phyloP scores from a whole-genome alignment of 2,329 filamentous ascomycete species.

The Alternaria brassicae region DNA sequence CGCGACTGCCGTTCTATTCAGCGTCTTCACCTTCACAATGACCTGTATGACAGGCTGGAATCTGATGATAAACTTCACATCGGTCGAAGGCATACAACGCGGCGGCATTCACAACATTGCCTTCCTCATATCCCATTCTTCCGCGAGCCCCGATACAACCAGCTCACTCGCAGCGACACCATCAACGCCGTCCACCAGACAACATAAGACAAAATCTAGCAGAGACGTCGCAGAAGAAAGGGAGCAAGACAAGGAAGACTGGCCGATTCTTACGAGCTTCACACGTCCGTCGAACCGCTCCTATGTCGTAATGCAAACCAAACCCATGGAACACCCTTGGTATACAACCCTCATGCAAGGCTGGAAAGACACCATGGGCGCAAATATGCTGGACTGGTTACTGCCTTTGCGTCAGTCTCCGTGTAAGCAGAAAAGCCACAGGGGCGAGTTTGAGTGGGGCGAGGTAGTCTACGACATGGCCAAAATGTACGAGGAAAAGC shows the following conservation, averaged over 20 bases:
- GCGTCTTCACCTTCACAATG: constrained; percentile 83
- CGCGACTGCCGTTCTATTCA: constrained; percentile 73
- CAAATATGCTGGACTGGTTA: constrained; percentile 75
- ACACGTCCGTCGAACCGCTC: constrained; percentile 16
- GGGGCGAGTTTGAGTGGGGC: constrained; percentile 73
- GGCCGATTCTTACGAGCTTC: constrained; percentile 14
- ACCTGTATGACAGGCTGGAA: constrained; percentile 73
- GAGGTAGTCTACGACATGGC: constrained; percentile 59
- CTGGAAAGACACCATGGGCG: constrained; percentile 81
- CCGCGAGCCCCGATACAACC: constrained; percentile 11
- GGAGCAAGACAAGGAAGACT: constrained; percentile 21
- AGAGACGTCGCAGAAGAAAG: not conserved
- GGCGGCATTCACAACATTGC: constrained; percentile 73
- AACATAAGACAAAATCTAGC: constrained; percentile 13
- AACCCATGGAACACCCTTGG: constrained; percentile 83
- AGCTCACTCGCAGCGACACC: constrained; percentile 19
- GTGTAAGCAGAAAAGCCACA: constrained; percentile 70
- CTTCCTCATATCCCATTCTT: constrained; percentile 58
- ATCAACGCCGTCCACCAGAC: constrained; percentile 15
- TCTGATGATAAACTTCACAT: constrained; percentile 77
- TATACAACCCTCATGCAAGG: constrained; percentile 75
- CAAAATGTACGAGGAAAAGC: constrained; percentile 32
- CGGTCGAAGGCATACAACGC: constrained; percentile 76
- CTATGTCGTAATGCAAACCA: constrained; percentile 80
- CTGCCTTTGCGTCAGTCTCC: constrained; percentile 78